Evolutionary conservation across 2,329 filamentous ascomycete species (phyloP), one percentile per base, ranked within the genome.

Genomic region (Scortechinia acanthostroma): DNA sequence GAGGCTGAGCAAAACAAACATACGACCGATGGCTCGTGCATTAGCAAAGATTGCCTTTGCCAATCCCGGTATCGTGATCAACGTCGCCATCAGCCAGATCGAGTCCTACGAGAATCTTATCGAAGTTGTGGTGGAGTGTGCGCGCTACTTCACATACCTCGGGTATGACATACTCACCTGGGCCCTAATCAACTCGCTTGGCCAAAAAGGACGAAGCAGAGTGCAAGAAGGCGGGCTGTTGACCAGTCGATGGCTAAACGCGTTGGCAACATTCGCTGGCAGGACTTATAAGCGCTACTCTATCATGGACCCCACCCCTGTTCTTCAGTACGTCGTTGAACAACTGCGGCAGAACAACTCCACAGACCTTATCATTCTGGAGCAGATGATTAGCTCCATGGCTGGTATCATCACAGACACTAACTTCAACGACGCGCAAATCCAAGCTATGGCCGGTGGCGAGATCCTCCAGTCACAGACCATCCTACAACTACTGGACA

Each of bases 41-140:
- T 74, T 98, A 22, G 91, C 91, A 5, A 97, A 96, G 64, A 86
- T 91, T n/a, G 90, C 91, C 21, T 87, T 89, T 55, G 83, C 89
- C 1, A 93, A 89, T 37, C 94, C 93, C 1, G 91, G 91, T 21
- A 77, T 95, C 46, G 91, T 97, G 20, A 95, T 96, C 68, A 83
- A 83, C 55, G 86, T 91, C 46, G 89, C 91, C 4, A 80, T 98
- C 47, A 83, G 83, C 50, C 91, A 96, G 61, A 88, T 96, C 48
- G 91, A 98, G 62, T 84, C 86, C 0, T 98, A 98, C 60, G 87
- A 86, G 58, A 98, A 97, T 58, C 76, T 98, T 49, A 95, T 95
- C 46, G 88, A 95, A 49, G 88, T 89, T 3, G 88, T 98, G 49
- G 91, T 97, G 14, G 90, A 96, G 59, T 96, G 91, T 57, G 90